Evolutionary conservation across 2,329 filamentous ascomycete genomes (phyloP).

Genomic region (Cryphonectria nitschkei): DNA sequence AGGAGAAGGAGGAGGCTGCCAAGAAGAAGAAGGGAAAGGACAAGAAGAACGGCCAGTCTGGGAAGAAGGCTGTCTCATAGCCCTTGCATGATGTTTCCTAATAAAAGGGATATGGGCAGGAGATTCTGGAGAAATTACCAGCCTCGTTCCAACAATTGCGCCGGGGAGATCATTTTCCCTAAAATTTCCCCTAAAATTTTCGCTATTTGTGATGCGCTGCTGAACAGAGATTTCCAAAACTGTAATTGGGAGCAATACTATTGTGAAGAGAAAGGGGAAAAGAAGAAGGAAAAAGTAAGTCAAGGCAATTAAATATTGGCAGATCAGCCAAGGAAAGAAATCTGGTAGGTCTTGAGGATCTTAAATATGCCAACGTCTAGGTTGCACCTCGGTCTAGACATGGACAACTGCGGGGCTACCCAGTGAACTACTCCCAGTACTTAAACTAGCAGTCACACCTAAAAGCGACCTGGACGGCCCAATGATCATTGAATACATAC

Average conservation of each 20-base stretch:
- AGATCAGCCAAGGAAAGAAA: not conserved
- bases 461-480: not conserved
- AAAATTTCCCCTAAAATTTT: not conserved
- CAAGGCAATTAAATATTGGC: not conserved
- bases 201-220: not conserved
- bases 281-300: not conserved
- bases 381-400: slow-evolving; percentile 13
- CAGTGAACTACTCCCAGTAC: not conserved
- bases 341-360: not conserved
- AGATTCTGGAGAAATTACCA: not conserved
- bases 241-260: not conserved
- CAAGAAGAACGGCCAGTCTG: slow-evolving; percentile 31
- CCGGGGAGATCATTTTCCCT: too few species aligned
- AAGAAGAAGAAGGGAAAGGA: slow-evolving; percentile 38
- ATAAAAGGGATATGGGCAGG: not conserved
- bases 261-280: not conserved
- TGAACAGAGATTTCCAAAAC: not conserved
- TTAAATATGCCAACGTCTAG: not conserved
- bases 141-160: not conserved
- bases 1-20: slow-evolving; percentile 38
- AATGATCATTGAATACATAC: not conserved
- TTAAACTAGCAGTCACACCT: not conserved
- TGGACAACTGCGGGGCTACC: slow-evolving; percentile 12
- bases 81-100: not conserved
- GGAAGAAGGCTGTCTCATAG: slow-evolving; percentile 26